Evolutionary conservation across 2,329 filamentous ascomycete species (phyloP).

Genomic region (Epichloe coenophiala): DNA sequence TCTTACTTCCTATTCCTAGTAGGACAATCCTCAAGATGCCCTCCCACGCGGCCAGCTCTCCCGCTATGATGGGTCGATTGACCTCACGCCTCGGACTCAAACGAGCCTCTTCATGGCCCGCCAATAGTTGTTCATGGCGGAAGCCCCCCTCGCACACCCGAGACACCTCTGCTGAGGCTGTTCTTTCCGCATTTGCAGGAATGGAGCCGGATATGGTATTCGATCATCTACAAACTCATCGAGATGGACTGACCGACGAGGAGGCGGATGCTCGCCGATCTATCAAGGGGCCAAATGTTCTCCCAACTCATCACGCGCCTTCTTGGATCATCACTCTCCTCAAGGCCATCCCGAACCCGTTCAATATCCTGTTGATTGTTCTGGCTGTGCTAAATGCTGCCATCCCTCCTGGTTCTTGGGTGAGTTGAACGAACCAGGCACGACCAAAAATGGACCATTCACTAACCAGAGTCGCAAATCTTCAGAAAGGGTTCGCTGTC

Average conservation of each 20-base stretch:
- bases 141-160: constrained; percentile 3
- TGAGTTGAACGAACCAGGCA: not conserved
- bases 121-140: constrained; percentile 5
- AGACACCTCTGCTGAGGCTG: constrained; percentile 9
- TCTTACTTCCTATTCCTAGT: not conserved
- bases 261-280: constrained; percentile 11
- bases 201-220: constrained; percentile 9
- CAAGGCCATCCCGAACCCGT: constrained; percentile 14
- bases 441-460: not conserved
- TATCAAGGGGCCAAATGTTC: constrained; percentile 11
- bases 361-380: constrained; percentile 13
- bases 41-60: not conserved
- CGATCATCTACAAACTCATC: constrained; percentile 10
- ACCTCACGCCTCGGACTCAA: not conserved
- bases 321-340: constrained; percentile 15
- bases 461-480: not conserved
- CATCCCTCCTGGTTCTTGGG: constrained; percentile 9
- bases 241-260: constrained; percentile 9
- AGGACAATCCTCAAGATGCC: constrained; percentile 3
- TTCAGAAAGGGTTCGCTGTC: constrained; percentile 11
- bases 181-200: constrained; percentile 10
- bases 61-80: not conserved
- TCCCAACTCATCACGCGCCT: constrained; percentile 13
- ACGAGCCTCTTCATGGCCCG: constrained; percentile 1
- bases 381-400: constrained; percentile 14